A percentile compares a stretch with the other conserved stretches of the same genome.
Evolutionary conservation across 208 protist species (phyloP).

Genomic region (Willaertia magna): DNA sequence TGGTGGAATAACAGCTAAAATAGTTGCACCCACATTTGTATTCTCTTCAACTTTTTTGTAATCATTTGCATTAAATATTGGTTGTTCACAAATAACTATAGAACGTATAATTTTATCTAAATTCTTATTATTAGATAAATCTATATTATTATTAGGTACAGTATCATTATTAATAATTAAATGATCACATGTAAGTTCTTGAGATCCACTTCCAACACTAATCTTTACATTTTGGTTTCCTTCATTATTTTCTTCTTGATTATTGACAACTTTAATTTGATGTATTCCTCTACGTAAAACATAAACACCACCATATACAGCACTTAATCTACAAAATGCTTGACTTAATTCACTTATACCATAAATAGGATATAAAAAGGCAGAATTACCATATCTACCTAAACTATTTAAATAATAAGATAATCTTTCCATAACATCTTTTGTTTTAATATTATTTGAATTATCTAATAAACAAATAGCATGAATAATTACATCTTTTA

Average conservation of each 20-base stretch:
- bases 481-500: constrained; percentile 19
- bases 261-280: background rate
- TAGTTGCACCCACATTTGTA: background rate
- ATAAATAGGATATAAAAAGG: constrained; percentile 58
- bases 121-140: background rate
- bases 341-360: constrained; percentile 62
- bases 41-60: background rate
- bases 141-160: background rate
- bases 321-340: constrained; percentile 59
- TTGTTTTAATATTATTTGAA: background rate
- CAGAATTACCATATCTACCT: constrained; percentile 46
- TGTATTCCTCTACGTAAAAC: constrained; percentile 45
- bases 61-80: background rate
- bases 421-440: constrained; percentile 22
- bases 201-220: background rate
- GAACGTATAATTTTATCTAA: background rate
- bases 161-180: background rate
- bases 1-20: background rate
- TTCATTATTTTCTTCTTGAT: background rate
- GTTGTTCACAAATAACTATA: background rate
- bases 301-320: constrained; percentile 61
- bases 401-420: constrained; percentile 53
- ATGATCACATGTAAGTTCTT: background rate
- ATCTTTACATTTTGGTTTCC: background rate
- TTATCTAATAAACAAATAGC: constrained; percentile 13